phyloP scores from a whole-genome alignment of 73 alveolate species.

The Tetrahymena malaccensis region DNA sequence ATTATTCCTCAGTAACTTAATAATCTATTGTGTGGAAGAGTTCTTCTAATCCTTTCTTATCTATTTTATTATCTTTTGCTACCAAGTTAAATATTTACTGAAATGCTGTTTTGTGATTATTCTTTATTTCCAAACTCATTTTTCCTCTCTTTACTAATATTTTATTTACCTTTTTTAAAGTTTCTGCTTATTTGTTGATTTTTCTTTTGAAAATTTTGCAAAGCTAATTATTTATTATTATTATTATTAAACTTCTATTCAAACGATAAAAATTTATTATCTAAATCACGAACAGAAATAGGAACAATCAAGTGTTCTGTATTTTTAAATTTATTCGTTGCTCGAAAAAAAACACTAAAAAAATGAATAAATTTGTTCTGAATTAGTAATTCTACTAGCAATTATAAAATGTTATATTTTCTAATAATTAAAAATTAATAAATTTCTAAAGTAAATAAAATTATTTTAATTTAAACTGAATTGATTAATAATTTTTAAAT shows the following conservation, averaged over 20 bases:
- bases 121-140: conserved; percentile 41
- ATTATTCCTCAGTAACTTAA: conserved; percentile 33
- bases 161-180: background rate
- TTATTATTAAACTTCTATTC: background rate
- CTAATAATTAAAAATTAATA: too few relatives aligned
- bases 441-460: too few relatives aligned
- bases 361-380: background rate
- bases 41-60: conserved; percentile 35
- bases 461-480: too few relatives aligned
- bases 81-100: conserved; percentile 22
- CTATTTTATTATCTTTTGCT: conserved; percentile 35
- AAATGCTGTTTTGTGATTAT: conserved; percentile 32
- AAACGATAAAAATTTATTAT: too few relatives aligned
- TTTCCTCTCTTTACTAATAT: background rate
- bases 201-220: background rate
- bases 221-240: background rate
- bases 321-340: background rate
- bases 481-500: too few relatives aligned
- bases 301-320: background rate
- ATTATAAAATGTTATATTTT: too few relatives aligned
- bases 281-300: background rate
- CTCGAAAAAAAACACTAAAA: too few relatives aligned
- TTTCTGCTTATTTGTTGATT: background rate
- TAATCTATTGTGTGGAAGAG: conserved; percentile 36
- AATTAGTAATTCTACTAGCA: background rate